A percentile compares a stretch with the other conserved stretches of the same genome.
These are phyloP conservation scores for Tuber microsphaerosporum DNA, from an alignment of 495 filamentous ascomycete genomes.

Conservation along the genomic window DNA sequence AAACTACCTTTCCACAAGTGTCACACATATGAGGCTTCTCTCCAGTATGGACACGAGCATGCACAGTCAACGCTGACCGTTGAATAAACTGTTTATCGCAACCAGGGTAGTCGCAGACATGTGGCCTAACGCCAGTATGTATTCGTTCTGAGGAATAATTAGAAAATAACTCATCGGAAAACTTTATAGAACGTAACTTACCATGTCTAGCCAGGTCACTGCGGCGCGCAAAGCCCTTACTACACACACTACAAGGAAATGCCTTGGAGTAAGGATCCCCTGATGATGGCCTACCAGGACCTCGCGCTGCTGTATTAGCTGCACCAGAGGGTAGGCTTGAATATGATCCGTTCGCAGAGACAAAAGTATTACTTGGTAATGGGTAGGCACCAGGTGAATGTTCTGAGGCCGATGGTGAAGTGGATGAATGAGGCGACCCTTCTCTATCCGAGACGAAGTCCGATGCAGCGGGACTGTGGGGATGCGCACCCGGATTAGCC, in stretches of 20 bases:
- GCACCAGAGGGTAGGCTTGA: conserved; percentile 42
- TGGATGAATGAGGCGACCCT: conserved; percentile 38
- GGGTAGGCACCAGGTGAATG: conserved; percentile 31
- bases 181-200: conserved; percentile 46
- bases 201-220: conserved; percentile 94
- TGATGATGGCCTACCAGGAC: conserved; percentile 46
- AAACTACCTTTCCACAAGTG: conserved; percentile 81
- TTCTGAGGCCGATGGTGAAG: conserved; percentile 31
- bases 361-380: conserved; percentile 21
- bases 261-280: conserved; percentile 61
- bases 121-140: conserved; percentile 83
- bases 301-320: conserved; percentile 36
- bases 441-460: conserved; percentile 37
- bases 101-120: conserved; percentile 81
- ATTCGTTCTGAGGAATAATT: conserved; percentile 66
- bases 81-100: conserved; percentile 98
- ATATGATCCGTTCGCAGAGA: conserved; percentile 27
- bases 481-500: conserved; percentile 27
- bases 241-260: conserved; percentile 84
- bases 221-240: conserved; percentile 84
- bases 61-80: conserved; percentile 92
- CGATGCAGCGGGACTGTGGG: conserved; percentile 37
- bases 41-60: conserved; percentile 89
- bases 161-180: conserved; percentile 17
- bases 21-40: conserved; percentile 99